phyloP scores from a whole-genome alignment of 2,329 filamentous ascomycete species.

The Emmonsia crescens region DNA sequence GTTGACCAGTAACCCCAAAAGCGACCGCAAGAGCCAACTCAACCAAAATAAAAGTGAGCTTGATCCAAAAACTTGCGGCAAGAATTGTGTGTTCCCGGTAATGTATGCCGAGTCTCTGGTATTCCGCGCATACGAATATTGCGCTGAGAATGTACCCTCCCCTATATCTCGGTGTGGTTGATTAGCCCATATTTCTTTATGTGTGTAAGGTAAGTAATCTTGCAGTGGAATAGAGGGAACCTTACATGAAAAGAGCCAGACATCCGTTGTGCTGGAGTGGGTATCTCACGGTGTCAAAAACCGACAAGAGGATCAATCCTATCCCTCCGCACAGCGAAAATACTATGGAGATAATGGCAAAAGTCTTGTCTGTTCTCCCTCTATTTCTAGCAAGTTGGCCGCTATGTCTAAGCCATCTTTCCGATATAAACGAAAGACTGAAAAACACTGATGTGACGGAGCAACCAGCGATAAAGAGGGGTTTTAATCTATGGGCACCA shows the following conservation, averaged over 20 bases:
- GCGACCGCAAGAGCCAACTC: conserved; percentile 58
- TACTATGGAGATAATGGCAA: conserved; percentile 29
- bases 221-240: neutral
- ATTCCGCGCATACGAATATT: conserved; percentile 82
- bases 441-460: conserved; percentile 63
- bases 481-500: conserved; percentile 48
- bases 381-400: conserved; percentile 69
- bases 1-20: conserved; percentile 49
- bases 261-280: conserved; percentile 61
- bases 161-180: conserved; percentile 14
- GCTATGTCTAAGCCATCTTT: conserved; percentile 74
- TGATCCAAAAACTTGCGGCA: conserved; percentile 72
- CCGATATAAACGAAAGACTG: conserved; percentile 66
- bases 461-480: conserved; percentile 52
- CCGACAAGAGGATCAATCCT: conserved; percentile 69
- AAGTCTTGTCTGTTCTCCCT: conserved; percentile 28
- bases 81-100: conserved; percentile 63
- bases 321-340: conserved; percentile 66
- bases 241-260: conserved; percentile 64
- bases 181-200: neutral
- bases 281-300: conserved; percentile 73
- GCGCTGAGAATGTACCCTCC: conserved; percentile 75
- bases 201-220: neutral
- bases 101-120: conserved; percentile 70
- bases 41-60: conserved; percentile 70